These are phyloP conservation scores for Fraxinus latifolia DNA, from an alignment of 305 asterid species.

Conservation along the genomic window DNA sequence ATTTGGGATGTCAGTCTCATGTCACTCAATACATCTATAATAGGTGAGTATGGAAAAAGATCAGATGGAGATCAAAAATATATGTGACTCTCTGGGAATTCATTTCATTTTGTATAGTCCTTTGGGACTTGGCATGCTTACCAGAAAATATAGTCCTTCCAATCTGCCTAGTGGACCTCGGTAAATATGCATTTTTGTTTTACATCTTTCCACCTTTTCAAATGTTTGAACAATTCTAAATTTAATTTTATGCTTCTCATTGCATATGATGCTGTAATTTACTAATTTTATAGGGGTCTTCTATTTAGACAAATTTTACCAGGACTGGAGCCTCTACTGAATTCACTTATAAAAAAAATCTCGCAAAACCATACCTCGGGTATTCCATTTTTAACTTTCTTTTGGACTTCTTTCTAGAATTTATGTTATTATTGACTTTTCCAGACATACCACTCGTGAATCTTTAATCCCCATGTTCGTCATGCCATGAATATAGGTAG, in stretches of 20 bases:
- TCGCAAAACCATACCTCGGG: slow-evolving; percentile 70
- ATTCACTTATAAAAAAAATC: slow-evolving; percentile 47
- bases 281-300: slow-evolving; percentile 49
- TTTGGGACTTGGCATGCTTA: slow-evolving; percentile 90
- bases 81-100: slow-evolving; percentile 70
- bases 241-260: slow-evolving; percentile 17
- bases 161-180: slow-evolving; percentile 91
- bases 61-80: slow-evolving; percentile 66
- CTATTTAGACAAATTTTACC: slow-evolving; percentile 79
- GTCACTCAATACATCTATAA: background rate
- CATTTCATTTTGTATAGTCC: slow-evolving; percentile 80
- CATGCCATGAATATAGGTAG: too few species aligned
- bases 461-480: too few species aligned
- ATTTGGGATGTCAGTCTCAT: slow-evolving; percentile 12
- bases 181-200: slow-evolving; percentile 23
- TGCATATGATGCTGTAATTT: background rate
- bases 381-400: slow-evolving; percentile 13
- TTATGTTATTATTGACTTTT: background rate
- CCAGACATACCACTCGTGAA: background rate
- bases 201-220: background rate
- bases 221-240: background rate
- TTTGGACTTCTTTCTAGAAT: background rate
- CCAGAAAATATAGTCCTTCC: slow-evolving; percentile 76
- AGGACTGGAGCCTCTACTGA: slow-evolving; percentile 67
- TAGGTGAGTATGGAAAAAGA: slow-evolving; percentile 81